Evolutionary conservation across 2,329 filamentous ascomycete genomes (phyloP), one percentile per base, ranked within the genome.

Genomic region (Drechslerella dactyloides): DNA sequence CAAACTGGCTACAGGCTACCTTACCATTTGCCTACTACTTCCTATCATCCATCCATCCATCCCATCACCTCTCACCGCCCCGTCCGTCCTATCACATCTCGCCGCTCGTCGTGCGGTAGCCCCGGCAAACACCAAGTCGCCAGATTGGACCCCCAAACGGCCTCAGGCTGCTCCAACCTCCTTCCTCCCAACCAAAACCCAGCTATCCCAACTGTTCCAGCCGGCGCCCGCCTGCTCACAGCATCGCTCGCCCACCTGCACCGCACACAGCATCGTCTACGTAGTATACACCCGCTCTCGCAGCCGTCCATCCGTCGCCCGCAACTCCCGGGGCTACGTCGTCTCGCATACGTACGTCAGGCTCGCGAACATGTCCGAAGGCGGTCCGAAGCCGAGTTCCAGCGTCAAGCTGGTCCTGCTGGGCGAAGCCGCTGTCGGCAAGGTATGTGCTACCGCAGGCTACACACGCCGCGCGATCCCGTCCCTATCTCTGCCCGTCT

Each of bases 391-490:
- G 84, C 94, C 94, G 74, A 97, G 93, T 85, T 97, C 93, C 87
- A 99, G 94, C 83, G 94, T 99, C 81, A 99, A 99, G 89, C 89
- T 99, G 77, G 94, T 99, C 75, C 86, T 99, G 79, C 88, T 99
- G 68, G 94, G 94, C 76, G 94, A 99, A 83, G 94, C 94, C 74
- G 94, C 94, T 73, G 94, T 99, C 66, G 94, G 94, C 86, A 99
- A 99, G 89, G 94, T 96, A 84, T 73, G 81, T 75, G 17, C 48
- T 57, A 21, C 53, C 69, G 62, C 62, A 30, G 53, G 35, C 68
- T 57, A 44, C 24, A 37, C 23, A 8, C 55, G 52, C 46, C 46
- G 69, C 44, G 19, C 56, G 10, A n/a, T 21, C 5, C 8, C 17
- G n/a, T 23, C 8, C 3, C 21, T 23, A 42, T 13, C 13, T 37